These are phyloP conservation scores for Fusarium verticillioides DNA, from an alignment of 2,329 filamentous ascomycete genomes.

Conservation along the genomic window DNA sequence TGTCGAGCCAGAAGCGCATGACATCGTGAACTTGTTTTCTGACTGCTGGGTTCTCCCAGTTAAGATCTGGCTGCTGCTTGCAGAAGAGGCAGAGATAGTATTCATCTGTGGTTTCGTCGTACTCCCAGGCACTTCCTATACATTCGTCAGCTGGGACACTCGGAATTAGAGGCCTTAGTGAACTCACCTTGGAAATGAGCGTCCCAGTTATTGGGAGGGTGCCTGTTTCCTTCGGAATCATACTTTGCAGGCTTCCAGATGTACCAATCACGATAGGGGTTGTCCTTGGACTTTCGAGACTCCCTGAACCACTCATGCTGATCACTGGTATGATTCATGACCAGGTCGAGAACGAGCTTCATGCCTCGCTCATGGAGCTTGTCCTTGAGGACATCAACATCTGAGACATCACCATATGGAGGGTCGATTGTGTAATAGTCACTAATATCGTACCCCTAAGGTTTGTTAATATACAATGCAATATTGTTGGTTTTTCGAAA, in stretches of 20 bases:
- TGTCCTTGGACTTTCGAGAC: conserved; percentile 63
- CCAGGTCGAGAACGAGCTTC: conserved; percentile 77
- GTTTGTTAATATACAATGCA: neutral
- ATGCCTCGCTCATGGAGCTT: conserved; percentile 71
- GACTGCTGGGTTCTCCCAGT: conserved; percentile 77
- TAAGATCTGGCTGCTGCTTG: conserved; percentile 78
- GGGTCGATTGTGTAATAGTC: conserved; percentile 75
- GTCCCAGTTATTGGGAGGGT: conserved; percentile 70
- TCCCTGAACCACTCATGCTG: conserved; percentile 69
- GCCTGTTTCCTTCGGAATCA: conserved; percentile 65
- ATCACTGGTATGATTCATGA: conserved; percentile 76
- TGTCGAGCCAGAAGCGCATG: conserved; percentile 79
- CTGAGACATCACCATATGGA: conserved; percentile 73
- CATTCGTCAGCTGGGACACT: neutral
- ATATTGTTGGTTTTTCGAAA: neutral
- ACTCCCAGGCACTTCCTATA: conserved; percentile 59
- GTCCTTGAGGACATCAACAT: conserved; percentile 72
- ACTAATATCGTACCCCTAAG: conserved; percentile 73
- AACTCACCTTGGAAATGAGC: conserved; percentile 52
- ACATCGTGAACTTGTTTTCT: conserved; percentile 73
- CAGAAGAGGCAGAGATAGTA: conserved; percentile 77
- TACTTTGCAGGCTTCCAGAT: conserved; percentile 72
- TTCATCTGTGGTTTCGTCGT: conserved; percentile 59
- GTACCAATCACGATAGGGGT: conserved; percentile 69
- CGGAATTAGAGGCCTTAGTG: neutral